Evolutionary conservation across 768 basidiomycete genomes (phyloP).

Genomic region (Auricularia auricula-judae): DNA sequence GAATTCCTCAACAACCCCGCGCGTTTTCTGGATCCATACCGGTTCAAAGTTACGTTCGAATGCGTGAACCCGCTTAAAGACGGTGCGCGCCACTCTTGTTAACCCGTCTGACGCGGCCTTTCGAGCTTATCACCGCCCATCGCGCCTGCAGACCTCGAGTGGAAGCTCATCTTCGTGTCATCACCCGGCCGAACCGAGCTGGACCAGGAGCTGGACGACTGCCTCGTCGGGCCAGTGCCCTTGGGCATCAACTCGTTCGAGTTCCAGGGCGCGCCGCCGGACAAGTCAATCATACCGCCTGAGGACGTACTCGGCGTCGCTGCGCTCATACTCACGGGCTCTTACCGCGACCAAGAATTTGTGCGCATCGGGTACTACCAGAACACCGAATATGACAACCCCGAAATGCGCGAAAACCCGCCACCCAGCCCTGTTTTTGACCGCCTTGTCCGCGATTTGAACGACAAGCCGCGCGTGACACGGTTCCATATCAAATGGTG

Average conservation of each 20-base stretch:
- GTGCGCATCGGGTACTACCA: constrained; percentile 99
- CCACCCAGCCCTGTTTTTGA: constrained; percentile 65
- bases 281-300: constrained; percentile 71
- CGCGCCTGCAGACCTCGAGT: constrained; percentile 70
- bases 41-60: constrained; percentile 93
- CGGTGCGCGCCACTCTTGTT: constrained; percentile 34
- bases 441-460: constrained; percentile 75
- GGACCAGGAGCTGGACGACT: constrained; percentile 96
- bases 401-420: constrained; percentile 73
- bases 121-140: neutral
- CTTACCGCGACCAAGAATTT: constrained; percentile 95
- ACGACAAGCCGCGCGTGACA: constrained; percentile 86
- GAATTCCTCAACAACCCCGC: constrained; percentile 86
- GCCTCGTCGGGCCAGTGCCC: constrained; percentile 94
- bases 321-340: constrained; percentile 92
- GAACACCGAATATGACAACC: constrained; percentile 96
- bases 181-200: constrained; percentile 83
- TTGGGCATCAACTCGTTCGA: constrained; percentile 96
- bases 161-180: constrained; percentile 95
- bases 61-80: constrained; percentile 87
- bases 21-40: constrained; percentile 81
- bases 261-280: constrained; percentile 81
- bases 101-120: neutral
- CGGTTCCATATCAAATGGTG: constrained; percentile 36
- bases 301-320: constrained; percentile 94